Conservation (phyloP, 208 protist species). For the Trypanosoma conorhini region DNA sequence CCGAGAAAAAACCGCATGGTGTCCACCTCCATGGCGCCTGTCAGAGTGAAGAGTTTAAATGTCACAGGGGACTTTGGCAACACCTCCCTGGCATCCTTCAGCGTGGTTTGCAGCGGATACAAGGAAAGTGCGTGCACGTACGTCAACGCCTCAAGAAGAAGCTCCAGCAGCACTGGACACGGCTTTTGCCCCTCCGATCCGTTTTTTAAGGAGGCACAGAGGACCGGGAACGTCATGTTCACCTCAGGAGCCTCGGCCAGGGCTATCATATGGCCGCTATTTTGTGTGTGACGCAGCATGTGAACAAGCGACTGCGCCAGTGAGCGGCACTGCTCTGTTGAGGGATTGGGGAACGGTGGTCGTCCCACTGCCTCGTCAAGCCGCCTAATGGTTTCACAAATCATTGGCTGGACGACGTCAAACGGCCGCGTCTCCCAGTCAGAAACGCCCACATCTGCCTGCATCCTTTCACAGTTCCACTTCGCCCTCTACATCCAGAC, state of each 20-base stretch:
- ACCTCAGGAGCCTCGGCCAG: slow-evolving; percentile 38
- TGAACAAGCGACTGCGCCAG: slow-evolving; percentile 28
- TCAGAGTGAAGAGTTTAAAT: slow-evolving; percentile 46
- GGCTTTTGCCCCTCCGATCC: slow-evolving; percentile 44
- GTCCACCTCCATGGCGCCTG: slow-evolving; percentile 42
- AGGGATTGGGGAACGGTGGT: slow-evolving; percentile 62
- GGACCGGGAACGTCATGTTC: slow-evolving; percentile 68
- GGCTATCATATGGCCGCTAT: slow-evolving; percentile 22
- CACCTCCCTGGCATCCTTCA: slow-evolving; percentile 38
- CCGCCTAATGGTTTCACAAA: slow-evolving; percentile 24
- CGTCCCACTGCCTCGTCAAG: slow-evolving; percentile 58
- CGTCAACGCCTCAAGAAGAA: slow-evolving; percentile 36
- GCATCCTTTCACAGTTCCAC: not conserved
- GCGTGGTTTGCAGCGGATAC: slow-evolving; percentile 59
- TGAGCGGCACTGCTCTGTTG: slow-evolving; percentile 16
- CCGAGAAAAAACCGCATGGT: slow-evolving; percentile 50
- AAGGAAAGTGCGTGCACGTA: slow-evolving; percentile 41
- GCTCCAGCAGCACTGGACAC: slow-evolving; percentile 48
- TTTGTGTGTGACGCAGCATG: slow-evolving; percentile 14
- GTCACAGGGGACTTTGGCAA: slow-evolving; percentile 41
- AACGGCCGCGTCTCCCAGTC: slow-evolving; percentile 10
- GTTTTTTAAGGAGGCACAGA: slow-evolving; percentile 61
- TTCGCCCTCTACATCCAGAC: not conserved
- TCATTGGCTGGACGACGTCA: slow-evolving; percentile 1
- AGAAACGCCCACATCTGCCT: not conserved